A percentile compares a stretch with the other conserved stretches of the same genome.
Evolutionary conservation across 192 early-diverging fungal species (phyloP).

Genomic region (Bifiguratus adelaidae): DNA sequence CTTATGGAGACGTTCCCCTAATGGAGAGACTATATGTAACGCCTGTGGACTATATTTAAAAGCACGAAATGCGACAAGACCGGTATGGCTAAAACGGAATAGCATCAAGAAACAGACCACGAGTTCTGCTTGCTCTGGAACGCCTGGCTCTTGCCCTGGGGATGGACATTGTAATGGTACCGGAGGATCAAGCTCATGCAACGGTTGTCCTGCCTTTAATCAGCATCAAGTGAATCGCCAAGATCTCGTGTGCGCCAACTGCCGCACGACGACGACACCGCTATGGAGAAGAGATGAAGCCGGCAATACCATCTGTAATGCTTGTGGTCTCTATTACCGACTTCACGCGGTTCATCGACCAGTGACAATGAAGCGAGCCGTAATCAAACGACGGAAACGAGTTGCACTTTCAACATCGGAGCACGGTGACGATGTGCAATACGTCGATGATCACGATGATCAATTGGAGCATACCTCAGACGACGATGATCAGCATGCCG

Average conservation of each 20-base stretch:
- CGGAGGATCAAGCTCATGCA: constrained; percentile 59
- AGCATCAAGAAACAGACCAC: constrained; percentile 19
- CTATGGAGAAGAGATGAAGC: constrained; percentile 68
- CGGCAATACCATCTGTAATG: constrained; percentile 73
- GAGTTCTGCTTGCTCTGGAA: constrained; percentile 1
- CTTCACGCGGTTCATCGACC: constrained; percentile 80
- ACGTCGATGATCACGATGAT: constrained; percentile 4
- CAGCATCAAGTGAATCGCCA: constrained; percentile 48
- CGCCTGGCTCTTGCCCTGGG: constrained; percentile 57
- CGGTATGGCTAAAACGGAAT: constrained; percentile 36
- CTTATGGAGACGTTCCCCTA: constrained; percentile 65
- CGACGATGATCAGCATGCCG: not conserved
- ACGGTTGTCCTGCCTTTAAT: constrained; percentile 68
- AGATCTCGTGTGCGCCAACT: constrained; percentile 57
- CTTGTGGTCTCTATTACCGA: constrained; percentile 84
- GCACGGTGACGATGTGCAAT: constrained; percentile 7
- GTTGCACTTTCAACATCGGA: constrained; percentile 18
- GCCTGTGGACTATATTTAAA: constrained; percentile 88
- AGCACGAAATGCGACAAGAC: constrained; percentile 38
- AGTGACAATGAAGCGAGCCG: constrained; percentile 60
- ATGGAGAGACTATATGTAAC: constrained; percentile 70
- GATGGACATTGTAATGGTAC: constrained; percentile 68
- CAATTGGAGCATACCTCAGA: not conserved
- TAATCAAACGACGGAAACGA: constrained; percentile 68
- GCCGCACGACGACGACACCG: constrained; percentile 67